Base-by-base conservation (phyloP, 1,284 basidiomycete species). In the Ceratobasidium sp. region DNA sequence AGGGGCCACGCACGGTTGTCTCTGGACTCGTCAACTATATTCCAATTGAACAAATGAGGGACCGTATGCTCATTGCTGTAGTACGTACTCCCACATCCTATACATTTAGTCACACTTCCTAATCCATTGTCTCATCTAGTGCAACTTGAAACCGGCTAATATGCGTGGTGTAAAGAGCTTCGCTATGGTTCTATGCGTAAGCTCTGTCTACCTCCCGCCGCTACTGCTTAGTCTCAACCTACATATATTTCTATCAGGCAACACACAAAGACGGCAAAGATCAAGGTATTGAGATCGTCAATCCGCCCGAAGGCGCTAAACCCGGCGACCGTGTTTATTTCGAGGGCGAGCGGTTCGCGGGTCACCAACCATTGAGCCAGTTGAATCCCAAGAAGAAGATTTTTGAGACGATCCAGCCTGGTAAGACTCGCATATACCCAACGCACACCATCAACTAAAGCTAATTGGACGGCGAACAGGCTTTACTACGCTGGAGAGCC, bases 381-480 rank as follows among this genome's bases (percentile, higher is more conserved):
- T 88, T 98, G 80, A 98, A 97, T 86, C 97, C 97, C 12, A 98
- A 98, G 88, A 98, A 97, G 88, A 99, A 98, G 87, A 94, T 98
- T 44, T 98, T 97, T 82, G 97, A 98, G 87, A 93, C 95, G 0
- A 91, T 98, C 70, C 97, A 97, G 84, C 96, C 96, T 80, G 91
- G 93, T 92, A 80, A 40, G 85, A 33, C 82, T 26, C 44, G 61
- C 60, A 51, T 0, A n/a, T 56, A 26, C 51, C 33, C 46, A 12
- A 26, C 15, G 28, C 23, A 44, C 40, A 46, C 69, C 40, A 28
- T 18, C 53, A 46, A 9, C 46, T 33, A n/a, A 39, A 26, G 15
- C 20, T 68, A 33, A 64, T 64, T 44, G 61, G 58, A 33, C 33
- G 33, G 33, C 33, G 33, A 33, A 33, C 63, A 91, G 95, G 93